phyloP scores from a whole-genome alignment of 192 early-diverging fungal genomes.

The Pilaira anomala region DNA sequence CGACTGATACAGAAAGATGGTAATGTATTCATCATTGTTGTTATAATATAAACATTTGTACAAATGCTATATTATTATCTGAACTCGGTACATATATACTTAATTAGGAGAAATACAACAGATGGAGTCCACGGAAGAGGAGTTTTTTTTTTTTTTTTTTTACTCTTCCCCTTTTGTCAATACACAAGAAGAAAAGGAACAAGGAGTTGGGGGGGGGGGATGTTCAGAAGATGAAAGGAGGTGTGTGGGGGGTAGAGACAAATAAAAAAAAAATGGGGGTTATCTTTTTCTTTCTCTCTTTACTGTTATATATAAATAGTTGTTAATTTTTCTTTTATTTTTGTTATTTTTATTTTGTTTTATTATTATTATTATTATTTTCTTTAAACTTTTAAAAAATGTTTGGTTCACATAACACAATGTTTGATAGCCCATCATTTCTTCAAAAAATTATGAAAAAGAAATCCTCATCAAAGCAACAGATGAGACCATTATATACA shows the following conservation, averaged over 20 bases:
- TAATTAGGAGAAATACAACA: too few species aligned
- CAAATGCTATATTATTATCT: too few species aligned
- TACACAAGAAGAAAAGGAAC: not conserved
- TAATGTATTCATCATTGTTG: too few species aligned
- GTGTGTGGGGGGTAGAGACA: not conserved
- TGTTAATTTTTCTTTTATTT: not conserved
- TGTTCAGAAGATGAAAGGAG: not conserved
- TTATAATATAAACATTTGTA: too few species aligned
- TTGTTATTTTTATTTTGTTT: not conserved
- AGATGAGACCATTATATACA: constrained; percentile 3
- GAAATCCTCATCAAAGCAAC: constrained; percentile 1
- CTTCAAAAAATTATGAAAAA: constrained; percentile 13
- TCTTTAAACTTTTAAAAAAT: not conserved
- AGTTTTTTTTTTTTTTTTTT: not conserved
- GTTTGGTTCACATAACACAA: constrained; percentile 1
- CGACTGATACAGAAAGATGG: constrained; percentile 1
- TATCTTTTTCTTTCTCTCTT: not conserved
- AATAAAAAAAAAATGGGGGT: not conserved
- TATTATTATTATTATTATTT: not conserved
- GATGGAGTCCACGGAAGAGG: too few species aligned
- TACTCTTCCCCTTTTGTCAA: not conserved
- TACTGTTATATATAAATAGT: not conserved
- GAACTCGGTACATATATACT: too few species aligned
- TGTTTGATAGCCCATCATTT: constrained; percentile 18
- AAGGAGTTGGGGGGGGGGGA: not conserved